Conservation (phyloP, 495 filamentous ascomycete genomes). For the Pyrenula massariospora region DNA sequence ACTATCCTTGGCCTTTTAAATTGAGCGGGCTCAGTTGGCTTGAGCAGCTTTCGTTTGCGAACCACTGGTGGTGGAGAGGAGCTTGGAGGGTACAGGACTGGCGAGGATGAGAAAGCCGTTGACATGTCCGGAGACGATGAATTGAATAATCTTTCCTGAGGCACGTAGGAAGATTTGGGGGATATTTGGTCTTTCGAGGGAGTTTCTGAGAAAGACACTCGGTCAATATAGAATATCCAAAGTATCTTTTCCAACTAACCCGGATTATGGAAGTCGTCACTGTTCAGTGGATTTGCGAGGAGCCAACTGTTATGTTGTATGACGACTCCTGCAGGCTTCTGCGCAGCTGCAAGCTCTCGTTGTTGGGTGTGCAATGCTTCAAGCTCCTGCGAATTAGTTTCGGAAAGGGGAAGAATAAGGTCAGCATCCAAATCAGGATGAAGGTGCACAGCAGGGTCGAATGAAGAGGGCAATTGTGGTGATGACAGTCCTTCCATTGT, state of each 20-base stretch:
- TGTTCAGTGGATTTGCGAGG: constrained; percentile 47
- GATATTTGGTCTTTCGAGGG: constrained; percentile 17
- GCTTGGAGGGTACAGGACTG: constrained; percentile 42
- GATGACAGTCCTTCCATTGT: constrained; percentile 10
- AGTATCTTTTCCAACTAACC: constrained; percentile 20
- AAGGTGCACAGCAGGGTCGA: constrained; percentile 40
- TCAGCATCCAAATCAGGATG: constrained; percentile 29
- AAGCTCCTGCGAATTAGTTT: constrained; percentile 47
- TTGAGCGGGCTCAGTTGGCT: constrained; percentile 21
- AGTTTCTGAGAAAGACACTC: constrained; percentile 21
- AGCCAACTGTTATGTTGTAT: constrained; percentile 54
- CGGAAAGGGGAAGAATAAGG: constrained; percentile 11
- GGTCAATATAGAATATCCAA: too few species aligned
- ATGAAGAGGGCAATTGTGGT: constrained; percentile 29
- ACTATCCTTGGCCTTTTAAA: constrained; percentile 28
- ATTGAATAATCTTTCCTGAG: constrained; percentile 5
- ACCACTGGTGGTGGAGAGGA: constrained; percentile 31
- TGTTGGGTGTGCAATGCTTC: constrained; percentile 41
- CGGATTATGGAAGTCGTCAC: constrained; percentile 43
- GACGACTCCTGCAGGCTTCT: constrained; percentile 38
- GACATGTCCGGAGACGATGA: constrained; percentile 2
- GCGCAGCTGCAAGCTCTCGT: constrained; percentile 34
- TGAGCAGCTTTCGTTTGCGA: constrained; percentile 37
- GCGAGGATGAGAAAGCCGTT: constrained; percentile 35
- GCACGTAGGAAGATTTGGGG: constrained; percentile 13